Evolutionary conservation across 2,329 filamentous ascomycete genomes (phyloP).

Genomic region (Plectosphaerella plurivora): DNA sequence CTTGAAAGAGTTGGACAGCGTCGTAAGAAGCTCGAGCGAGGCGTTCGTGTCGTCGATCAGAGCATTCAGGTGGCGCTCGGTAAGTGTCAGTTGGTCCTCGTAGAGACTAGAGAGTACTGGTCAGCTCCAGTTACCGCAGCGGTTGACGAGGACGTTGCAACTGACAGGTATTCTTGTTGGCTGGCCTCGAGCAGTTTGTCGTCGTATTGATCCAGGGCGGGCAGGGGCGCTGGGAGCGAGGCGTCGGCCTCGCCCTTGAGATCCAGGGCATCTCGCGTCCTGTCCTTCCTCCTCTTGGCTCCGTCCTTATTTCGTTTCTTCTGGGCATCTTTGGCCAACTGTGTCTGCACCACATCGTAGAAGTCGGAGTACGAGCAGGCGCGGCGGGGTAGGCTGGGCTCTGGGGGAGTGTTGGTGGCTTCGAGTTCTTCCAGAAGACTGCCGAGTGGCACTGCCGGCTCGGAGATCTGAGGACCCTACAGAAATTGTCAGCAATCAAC

Average conservation of each 20-base stretch:
- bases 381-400: constrained; percentile 60
- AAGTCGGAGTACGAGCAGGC: constrained; percentile 78
- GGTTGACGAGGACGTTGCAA: background rate
- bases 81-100: constrained; percentile 74
- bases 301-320: constrained; percentile 31
- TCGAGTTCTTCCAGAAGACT: constrained; percentile 55
- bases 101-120: constrained; percentile 53
- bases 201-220: constrained; percentile 53
- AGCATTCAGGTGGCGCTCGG: constrained; percentile 75
- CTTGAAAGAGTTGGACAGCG: constrained; percentile 80
- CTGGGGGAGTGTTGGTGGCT: constrained; percentile 55
- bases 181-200: constrained; percentile 72
- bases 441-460: constrained; percentile 50
- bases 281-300: constrained; percentile 34
- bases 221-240: constrained; percentile 1
- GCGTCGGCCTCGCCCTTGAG: constrained; percentile 22
- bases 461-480: constrained; percentile 49
- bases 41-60: constrained; percentile 73
- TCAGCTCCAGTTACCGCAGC: background rate
- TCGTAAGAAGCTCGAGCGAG: constrained; percentile 71
- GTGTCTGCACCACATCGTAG: constrained; percentile 57
- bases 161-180: constrained; percentile 79
- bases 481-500: constrained; percentile 2
- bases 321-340: constrained; percentile 46
- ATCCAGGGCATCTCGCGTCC: constrained; percentile 46